Evolutionary conservation across 495 filamentous ascomycete species (phyloP).

Genomic region (Oleoguttula mirabilis): DNA sequence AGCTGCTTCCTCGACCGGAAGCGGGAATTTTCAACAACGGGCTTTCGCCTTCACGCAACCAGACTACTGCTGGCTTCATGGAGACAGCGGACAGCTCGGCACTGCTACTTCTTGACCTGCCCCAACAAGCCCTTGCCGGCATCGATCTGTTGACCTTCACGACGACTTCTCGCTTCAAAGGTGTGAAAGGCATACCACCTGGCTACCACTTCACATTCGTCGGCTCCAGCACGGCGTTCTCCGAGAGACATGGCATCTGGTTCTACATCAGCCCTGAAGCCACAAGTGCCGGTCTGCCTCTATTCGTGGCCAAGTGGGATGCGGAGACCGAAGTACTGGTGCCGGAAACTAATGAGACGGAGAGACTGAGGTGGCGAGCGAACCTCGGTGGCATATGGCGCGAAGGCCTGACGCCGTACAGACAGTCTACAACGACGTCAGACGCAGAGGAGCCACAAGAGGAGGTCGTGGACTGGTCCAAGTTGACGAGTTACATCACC

Average conservation of each 20-base stretch:
- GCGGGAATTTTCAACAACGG: too few species aligned
- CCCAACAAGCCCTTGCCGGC: conserved; percentile 25
- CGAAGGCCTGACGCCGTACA: conserved; percentile 33
- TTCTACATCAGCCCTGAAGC: conserved; percentile 33
- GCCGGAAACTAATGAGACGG: conserved; percentile 22
- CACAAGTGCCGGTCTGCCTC: conserved; percentile 20
- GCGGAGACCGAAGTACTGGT: conserved; percentile 26
- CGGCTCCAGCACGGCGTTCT: conserved; percentile 34
- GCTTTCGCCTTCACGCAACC: too few species aligned
- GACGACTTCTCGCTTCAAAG: conserved; percentile 37
- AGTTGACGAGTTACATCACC: conserved; percentile 41
- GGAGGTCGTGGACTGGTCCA: conserved; percentile 29
- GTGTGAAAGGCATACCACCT: conserved; percentile 47
- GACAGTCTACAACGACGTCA: conserved; percentile 21
- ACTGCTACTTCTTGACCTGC: conserved; percentile 29
- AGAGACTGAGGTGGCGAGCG: conserved; percentile 28
- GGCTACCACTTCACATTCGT: conserved; percentile 50
- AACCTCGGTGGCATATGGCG: conserved; percentile 36
- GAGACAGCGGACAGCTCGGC: conserved; percentile 9
- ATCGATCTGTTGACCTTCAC: conserved; percentile 36
- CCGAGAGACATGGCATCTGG: conserved; percentile 51
- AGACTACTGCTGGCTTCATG: too few species aligned
- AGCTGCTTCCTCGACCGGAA: too few species aligned
- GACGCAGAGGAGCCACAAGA: conserved; percentile 21
- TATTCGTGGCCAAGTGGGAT: conserved; percentile 49